Evolutionary conservation across 2,329 filamentous ascomycete genomes (phyloP).

Genomic region (Phyllosticta capitalensis): DNA sequence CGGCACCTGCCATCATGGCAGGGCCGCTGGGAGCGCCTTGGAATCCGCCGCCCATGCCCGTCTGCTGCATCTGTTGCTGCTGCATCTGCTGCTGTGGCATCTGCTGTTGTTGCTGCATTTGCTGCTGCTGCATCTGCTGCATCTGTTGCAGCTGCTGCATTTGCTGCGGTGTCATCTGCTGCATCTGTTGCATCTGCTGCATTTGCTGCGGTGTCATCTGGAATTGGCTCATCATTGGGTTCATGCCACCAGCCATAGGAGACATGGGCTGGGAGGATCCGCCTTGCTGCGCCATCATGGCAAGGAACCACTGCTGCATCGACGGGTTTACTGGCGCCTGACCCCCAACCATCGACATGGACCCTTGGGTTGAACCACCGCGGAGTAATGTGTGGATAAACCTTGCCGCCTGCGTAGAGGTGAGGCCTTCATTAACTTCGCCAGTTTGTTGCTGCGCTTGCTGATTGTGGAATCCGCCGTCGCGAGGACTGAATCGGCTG

Average conservation of each 20-base stretch:
- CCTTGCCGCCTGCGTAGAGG: constrained; percentile 37
- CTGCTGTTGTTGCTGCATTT: constrained; percentile 44
- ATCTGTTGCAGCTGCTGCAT: background rate
- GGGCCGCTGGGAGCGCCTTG: constrained; percentile 5
- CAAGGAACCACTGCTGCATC: too few species aligned
- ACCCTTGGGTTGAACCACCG: constrained; percentile 41
- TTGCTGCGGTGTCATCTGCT: background rate
- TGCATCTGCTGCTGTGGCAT: constrained; percentile 57
- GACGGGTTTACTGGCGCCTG: too few species aligned
- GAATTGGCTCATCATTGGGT: constrained; percentile 11
- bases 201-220: background rate
- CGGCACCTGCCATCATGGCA: constrained; percentile 19
- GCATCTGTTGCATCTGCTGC: constrained; percentile 15
- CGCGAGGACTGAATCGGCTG: constrained; percentile 28
- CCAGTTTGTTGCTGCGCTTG: constrained; percentile 35
- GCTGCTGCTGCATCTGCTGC: constrained; percentile 59
- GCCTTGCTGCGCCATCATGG: too few species aligned
- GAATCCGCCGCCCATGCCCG: constrained; percentile 24
- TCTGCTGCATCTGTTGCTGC: constrained; percentile 36
- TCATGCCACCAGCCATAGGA: constrained; percentile 21
- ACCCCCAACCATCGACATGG: constrained; percentile 28
- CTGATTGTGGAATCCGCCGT: constrained; percentile 35
- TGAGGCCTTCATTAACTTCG: too few species aligned
- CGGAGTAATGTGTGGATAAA: constrained; percentile 42
- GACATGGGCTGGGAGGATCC: constrained; percentile 7